Conservation (phyloP, 495 filamentous ascomycete species). For the Xeromyces bisporus region DNA sequence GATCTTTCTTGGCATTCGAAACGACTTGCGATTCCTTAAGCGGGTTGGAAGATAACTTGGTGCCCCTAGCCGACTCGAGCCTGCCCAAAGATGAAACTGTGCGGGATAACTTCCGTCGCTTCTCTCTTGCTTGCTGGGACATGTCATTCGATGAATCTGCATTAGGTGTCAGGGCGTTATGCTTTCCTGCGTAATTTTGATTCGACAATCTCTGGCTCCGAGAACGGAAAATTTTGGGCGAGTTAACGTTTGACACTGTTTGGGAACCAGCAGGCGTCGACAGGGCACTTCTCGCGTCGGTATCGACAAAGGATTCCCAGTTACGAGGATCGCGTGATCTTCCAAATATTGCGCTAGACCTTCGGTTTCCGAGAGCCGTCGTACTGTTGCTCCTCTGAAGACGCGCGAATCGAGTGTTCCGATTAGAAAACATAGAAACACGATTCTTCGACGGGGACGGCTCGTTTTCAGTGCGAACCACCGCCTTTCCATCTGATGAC, state of each 20-base stretch:
- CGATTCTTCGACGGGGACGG: slow-evolving; percentile 34
- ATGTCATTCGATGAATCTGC: slow-evolving; percentile 29
- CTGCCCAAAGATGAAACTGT: slow-evolving; percentile 50
- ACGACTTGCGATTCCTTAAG: slow-evolving; percentile 13
- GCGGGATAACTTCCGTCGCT: slow-evolving; percentile 43
- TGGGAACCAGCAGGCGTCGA: slow-evolving; percentile 55
- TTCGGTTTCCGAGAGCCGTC: slow-evolving; percentile 24
- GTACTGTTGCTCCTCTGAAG: slow-evolving; percentile 48
- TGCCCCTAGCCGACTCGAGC: slow-evolving; percentile 33
- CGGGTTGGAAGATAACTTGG: slow-evolving; percentile 3
- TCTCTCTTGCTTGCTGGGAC: slow-evolving; percentile 35
- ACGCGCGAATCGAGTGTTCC: slow-evolving; percentile 32
- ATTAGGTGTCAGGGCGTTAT: slow-evolving; percentile 35
- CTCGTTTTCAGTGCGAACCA: slow-evolving; percentile 29
- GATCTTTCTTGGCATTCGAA: slow-evolving; percentile 10
- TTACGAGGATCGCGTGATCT: slow-evolving; percentile 66
- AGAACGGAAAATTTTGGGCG: slow-evolving; percentile 56
- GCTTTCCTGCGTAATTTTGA: slow-evolving; percentile 25
- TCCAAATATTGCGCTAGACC: slow-evolving; percentile 29
- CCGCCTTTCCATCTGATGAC: slow-evolving; percentile 35
- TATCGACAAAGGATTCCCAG: slow-evolving; percentile 72
- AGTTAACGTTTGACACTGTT: slow-evolving; percentile 50
- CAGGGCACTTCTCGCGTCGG: slow-evolving; percentile 52
- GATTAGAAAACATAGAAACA: slow-evolving; percentile 34
- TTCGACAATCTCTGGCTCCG: slow-evolving; percentile 33